Base-by-base conservation (phyloP, 805 yeast species). In the Pichia scutulata region DNA sequence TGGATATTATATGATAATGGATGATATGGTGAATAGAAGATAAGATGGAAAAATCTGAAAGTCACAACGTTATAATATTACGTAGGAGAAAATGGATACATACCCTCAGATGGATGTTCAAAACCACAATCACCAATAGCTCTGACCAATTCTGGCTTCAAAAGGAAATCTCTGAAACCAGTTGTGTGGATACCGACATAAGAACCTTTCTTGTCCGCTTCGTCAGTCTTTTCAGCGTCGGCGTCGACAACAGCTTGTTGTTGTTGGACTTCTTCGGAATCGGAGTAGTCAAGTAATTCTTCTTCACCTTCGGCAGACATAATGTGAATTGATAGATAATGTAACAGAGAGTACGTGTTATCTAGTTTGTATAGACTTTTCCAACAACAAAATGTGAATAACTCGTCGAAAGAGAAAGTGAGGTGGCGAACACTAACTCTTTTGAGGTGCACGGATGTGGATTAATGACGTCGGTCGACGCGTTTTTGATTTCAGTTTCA, bases 91-190 rank as follows among this genome's bases (percentile, higher is more conserved):
- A 37, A 37, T 13, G 36, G 12, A 55, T 59, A 84, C 93, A 80
- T 74, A 86, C 93, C 95, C 84, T 92, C 99, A 58, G 97, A 89
- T 58, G 99, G 99, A 76, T 92, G 99, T 77, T 92, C 99, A 69
- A 92, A 92, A 77, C 99, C 99, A 77, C 97, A 89, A 73, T 92
- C 99, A 60, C 90, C 95, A 67, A 92, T 92, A 57, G 99, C 99
- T 74, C 99, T 86, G 64, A 92, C 78, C 60, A 92, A 79, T 75
- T 93, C 99, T 30, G 98, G 97, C 75, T 93, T 93, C 71, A 92
- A 80, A 65, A 93, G 75, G 73, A 92, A 92, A 74, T 93, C 99
- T 73, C 95, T 88, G 83, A 93, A 92, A 69, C 97, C 97, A 57
- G 98, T 92, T 57, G 98, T 92, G 72, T 93, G 98, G 62, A 89